Conservation (phyloP, 2,329 filamentous ascomycete species). For the Fusarium penzigii region DNA sequence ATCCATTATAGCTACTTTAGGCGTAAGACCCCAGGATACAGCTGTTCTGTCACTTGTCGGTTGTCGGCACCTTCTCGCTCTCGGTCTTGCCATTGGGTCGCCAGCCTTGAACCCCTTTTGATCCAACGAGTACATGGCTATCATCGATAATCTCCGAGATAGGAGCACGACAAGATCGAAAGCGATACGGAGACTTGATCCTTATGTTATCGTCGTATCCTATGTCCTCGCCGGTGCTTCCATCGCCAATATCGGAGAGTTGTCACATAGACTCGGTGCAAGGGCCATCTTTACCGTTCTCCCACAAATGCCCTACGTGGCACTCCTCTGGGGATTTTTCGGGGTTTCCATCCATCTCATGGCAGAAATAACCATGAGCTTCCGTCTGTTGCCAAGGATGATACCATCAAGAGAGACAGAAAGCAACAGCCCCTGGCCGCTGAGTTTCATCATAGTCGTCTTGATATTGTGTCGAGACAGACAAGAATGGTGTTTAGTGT, state of each 20-base stretch:
- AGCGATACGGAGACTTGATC: slow-evolving; percentile 4
- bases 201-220: slow-evolving; percentile 1
- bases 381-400: slow-evolving; percentile 1
- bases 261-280: slow-evolving; percentile 6
- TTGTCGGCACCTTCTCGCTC: slow-evolving; percentile 8
- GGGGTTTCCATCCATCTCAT: slow-evolving; percentile 9
- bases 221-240: slow-evolving; percentile 9
- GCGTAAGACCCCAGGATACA: slow-evolving; percentile 7
- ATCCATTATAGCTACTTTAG: slow-evolving; percentile 8
- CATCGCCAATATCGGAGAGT: slow-evolving; percentile 10
- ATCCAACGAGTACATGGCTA: slow-evolving; percentile 6
- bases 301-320: background rate
- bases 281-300: slow-evolving; percentile 1
- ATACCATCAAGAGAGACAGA: too few relatives aligned
- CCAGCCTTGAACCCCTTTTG: slow-evolving; percentile 11
- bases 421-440: slow-evolving; percentile 4
- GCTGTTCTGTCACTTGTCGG: slow-evolving; percentile 9
- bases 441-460: slow-evolving; percentile 2
- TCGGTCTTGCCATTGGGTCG: slow-evolving; percentile 9
- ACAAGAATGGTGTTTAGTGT: slow-evolving; percentile 9
- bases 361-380: slow-evolving; percentile 3
- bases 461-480: slow-evolving; percentile 6
- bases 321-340: slow-evolving; percentile 12
- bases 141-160: slow-evolving; percentile 10
- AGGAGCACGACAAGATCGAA: background rate